phyloP scores from a whole-genome alignment of 2,329 filamentous ascomycete species.

The Dactylellina sp. region DNA sequence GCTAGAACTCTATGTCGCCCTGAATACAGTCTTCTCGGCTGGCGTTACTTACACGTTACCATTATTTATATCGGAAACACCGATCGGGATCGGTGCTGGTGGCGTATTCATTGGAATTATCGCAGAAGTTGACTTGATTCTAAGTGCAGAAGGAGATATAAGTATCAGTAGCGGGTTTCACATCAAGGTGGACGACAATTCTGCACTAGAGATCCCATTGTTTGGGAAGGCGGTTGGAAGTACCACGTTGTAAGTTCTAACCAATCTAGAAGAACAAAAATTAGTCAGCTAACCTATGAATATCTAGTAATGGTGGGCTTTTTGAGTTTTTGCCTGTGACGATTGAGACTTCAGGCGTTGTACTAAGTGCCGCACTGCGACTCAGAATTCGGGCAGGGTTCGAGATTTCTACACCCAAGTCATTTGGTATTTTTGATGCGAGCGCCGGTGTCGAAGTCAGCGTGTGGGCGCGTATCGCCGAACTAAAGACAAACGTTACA shows the following conservation, averaged over 20 bases:
- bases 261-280: neutral
- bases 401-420: constrained; percentile 61
- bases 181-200: constrained; percentile 68
- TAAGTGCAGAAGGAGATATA: constrained; percentile 66
- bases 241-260: constrained; percentile 67
- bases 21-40: constrained; percentile 65
- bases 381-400: constrained; percentile 67
- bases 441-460: constrained; percentile 67
- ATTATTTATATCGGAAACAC: constrained; percentile 66
- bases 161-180: constrained; percentile 70
- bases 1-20: constrained; percentile 68
- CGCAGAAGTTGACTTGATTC: constrained; percentile 68
- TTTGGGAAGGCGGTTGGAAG: constrained; percentile 68
- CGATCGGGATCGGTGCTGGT: constrained; percentile 65
- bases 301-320: constrained; percentile 66
- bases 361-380: constrained; percentile 67
- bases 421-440: constrained; percentile 60
- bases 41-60: constrained; percentile 67
- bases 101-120: constrained; percentile 67
- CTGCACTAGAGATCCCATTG: constrained; percentile 67
- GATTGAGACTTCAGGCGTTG: constrained; percentile 65
- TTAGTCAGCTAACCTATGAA: neutral
- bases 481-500: constrained; percentile 70
- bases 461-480: constrained; percentile 69
- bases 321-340: constrained; percentile 72